Conservation (phyloP, 768 basidiomycete genomes). For the Epithele typhae region DNA sequence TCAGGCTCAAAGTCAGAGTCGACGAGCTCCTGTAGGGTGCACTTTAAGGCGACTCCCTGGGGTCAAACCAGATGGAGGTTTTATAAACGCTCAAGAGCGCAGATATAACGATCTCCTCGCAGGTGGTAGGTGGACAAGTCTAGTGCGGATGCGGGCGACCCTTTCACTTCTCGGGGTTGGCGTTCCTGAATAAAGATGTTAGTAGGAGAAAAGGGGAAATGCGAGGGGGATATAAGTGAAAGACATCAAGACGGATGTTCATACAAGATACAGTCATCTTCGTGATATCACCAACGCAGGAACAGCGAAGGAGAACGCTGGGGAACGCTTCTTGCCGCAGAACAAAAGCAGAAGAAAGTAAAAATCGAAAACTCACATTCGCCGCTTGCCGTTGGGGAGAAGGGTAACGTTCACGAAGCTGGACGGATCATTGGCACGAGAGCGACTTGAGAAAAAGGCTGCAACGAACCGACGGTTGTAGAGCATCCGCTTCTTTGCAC, state of each 20-base stretch:
- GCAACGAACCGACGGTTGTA: slow-evolving; percentile 92
- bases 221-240: slow-evolving; percentile 88
- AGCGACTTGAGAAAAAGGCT: neutral
- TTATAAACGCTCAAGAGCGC: no score
- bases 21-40: no score
- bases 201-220: slow-evolving; percentile 7
- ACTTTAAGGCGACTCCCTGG: no score
- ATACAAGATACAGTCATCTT: slow-evolving; percentile 71
- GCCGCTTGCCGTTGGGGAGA: slow-evolving; percentile 87
- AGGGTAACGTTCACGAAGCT: slow-evolving; percentile 95
- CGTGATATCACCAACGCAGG: slow-evolving; percentile 27
- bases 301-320: no score
- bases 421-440: slow-evolving; percentile 5
- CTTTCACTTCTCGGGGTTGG: slow-evolving; percentile 36
- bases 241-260: slow-evolving; percentile 92
- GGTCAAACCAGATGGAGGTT: no score
- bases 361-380: slow-evolving; percentile 71
- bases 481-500: slow-evolving; percentile 93
- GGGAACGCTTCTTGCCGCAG: no score
- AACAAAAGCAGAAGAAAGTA: slow-evolving; percentile 1
- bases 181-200: slow-evolving; percentile 28
- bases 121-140: no score
- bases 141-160: neutral
- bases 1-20: no score
- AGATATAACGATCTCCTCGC: no score